Percentiles rank a stretch among this genome's conserved stretches.
phyloP scores from a whole-genome alignment of 352 stramenopile genomes.

The Phytophthora pluvialis region DNA sequence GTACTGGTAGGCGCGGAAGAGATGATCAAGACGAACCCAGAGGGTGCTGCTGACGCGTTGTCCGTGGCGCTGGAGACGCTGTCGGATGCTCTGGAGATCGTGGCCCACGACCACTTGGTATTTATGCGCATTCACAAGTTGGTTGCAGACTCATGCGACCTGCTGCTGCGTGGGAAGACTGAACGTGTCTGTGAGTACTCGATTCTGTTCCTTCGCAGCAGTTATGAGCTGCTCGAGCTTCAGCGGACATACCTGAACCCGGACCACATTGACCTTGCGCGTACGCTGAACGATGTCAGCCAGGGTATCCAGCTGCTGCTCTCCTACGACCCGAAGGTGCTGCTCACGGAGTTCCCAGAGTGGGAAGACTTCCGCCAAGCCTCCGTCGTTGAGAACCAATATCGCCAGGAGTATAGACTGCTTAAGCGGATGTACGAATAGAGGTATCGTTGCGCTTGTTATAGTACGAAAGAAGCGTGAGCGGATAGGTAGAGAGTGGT shows the following conservation, averaged over 20 bases:
- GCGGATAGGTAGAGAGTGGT: conserved; percentile 1
- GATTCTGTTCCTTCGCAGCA: conserved; percentile 88
- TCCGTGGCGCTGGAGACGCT: conserved; percentile 79
- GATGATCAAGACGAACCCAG: conserved; percentile 53
- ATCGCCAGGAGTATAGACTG: conserved; percentile 89
- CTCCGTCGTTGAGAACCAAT: conserved; percentile 89
- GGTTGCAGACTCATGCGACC: conserved; percentile 91
- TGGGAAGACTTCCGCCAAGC: conserved; percentile 90
- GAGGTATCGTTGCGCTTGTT: conserved; percentile 32
- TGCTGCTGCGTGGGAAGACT: conserved; percentile 72
- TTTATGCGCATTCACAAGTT: conserved; percentile 92
- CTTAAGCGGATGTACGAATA: conserved; percentile 94
- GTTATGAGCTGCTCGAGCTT: conserved; percentile 89
- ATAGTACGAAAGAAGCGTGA: conserved; percentile 20
- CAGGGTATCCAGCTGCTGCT: conserved; percentile 92
- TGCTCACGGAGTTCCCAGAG: conserved; percentile 87
- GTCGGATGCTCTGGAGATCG: conserved; percentile 83
- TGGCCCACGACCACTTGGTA: conserved; percentile 86
- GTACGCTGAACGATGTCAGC: conserved; percentile 92
- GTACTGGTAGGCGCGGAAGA: conserved; percentile 65
- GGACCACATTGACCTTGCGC: conserved; percentile 92
- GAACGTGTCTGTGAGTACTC: conserved; percentile 82
- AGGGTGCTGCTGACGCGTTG: conserved; percentile 59
- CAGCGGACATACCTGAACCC: conserved; percentile 81
- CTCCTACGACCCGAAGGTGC: conserved; percentile 80